Conservation (phyloP, 2,329 filamentous ascomycete genomes). For the Aspergillus amoenus region DNA sequence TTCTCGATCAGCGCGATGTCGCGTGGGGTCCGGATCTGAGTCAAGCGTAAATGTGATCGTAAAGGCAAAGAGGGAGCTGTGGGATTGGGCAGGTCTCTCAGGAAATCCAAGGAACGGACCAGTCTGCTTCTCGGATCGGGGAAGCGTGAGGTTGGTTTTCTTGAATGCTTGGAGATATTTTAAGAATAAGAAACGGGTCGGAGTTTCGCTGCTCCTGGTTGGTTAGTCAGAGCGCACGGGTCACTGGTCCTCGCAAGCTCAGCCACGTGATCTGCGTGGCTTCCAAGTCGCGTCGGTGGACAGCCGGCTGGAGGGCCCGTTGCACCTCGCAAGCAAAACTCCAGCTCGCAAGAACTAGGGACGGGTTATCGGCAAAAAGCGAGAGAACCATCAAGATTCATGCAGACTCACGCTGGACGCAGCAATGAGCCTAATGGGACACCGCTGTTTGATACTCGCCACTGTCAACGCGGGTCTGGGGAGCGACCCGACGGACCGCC, state of each 20-base stretch:
- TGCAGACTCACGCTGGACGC: background rate
- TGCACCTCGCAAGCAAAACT: too few species aligned
- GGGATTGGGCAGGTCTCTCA: background rate
- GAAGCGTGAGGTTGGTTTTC: too few species aligned
- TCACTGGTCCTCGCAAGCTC: background rate
- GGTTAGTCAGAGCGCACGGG: too few species aligned
- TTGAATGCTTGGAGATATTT: background rate
- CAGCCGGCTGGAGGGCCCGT: too few species aligned
- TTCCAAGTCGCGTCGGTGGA: too few species aligned
- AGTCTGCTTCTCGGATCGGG: too few species aligned
- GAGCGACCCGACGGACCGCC: slow-evolving; percentile 1
- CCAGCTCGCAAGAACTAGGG: background rate
- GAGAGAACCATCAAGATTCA: too few species aligned
- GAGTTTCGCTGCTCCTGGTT: too few species aligned
- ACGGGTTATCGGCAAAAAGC: too few species aligned
- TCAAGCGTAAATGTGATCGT: background rate
- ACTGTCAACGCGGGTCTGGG: background rate
- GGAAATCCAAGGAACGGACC: too few species aligned
- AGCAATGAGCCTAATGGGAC: background rate
- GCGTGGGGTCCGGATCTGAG: slow-evolving; percentile 2
- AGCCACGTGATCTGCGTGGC: slow-evolving; percentile 1
- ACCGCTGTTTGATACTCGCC: background rate
- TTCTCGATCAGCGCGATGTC: background rate
- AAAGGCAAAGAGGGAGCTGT: background rate
- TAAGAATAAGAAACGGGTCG: background rate